Conservation (phyloP, 1,284 basidiomycete genomes). For the Leccinum pachyderme region DNA sequence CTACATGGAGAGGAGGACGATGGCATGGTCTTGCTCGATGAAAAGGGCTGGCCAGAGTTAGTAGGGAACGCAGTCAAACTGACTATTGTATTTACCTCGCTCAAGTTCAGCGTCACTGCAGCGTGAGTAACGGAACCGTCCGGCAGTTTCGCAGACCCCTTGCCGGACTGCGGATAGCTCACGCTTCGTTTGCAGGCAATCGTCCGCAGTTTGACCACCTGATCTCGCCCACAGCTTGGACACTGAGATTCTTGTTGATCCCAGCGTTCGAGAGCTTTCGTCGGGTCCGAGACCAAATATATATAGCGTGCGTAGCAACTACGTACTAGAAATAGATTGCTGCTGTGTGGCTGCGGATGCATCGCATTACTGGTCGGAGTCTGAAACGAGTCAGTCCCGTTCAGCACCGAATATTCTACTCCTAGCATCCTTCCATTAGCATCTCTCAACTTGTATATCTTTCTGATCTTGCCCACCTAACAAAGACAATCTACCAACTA, state of each 20-base stretch:
- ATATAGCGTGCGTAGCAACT: not conserved
- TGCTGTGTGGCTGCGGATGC: not conserved
- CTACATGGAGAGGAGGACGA: conserved; percentile 33
- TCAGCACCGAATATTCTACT: conserved; percentile 4
- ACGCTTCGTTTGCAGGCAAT: conserved; percentile 21
- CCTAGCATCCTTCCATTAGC: conserved; percentile 2
- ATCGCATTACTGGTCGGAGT: conserved; percentile 22
- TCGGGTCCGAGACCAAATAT: conserved; percentile 1
- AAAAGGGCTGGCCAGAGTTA: conserved; percentile 33
- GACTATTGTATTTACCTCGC: conserved; percentile 32
- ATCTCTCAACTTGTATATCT: conserved; percentile 1
- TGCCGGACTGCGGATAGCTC: conserved; percentile 9
- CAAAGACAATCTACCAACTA: not conserved
- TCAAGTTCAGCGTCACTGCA: conserved; percentile 31
- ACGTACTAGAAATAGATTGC: not conserved
- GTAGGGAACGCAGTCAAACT: conserved; percentile 34
- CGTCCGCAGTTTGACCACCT: conserved; percentile 22
- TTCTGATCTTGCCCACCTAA: conserved; percentile 2
- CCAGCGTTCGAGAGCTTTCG: not conserved
- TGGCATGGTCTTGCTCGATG: conserved; percentile 31
- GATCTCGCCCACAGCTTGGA: not conserved
- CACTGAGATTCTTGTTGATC: not conserved
- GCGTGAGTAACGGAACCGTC: conserved; percentile 23
- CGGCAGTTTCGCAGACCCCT: not conserved
- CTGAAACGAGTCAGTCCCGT: conserved; percentile 9